Conservation (phyloP, 2,329 filamentous ascomycete genomes). For the Aspergillus tamarii region DNA sequence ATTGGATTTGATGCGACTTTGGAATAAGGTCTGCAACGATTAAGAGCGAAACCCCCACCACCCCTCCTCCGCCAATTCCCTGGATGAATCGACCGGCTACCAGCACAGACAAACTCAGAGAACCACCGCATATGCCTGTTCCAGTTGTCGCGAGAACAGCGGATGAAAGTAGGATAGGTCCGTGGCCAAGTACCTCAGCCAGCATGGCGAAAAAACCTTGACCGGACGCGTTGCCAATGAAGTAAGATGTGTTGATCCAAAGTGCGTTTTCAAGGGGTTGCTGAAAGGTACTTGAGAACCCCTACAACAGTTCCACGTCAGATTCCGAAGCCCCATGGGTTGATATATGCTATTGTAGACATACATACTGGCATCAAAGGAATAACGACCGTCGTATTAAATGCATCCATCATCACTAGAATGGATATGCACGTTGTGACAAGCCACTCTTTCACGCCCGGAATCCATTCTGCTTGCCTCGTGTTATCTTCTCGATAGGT, state of each 20-base stretch:
- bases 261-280: conserved; percentile 44
- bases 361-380: conserved; percentile 48
- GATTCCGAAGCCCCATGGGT: not conserved
- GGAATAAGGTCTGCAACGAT: conserved; percentile 48
- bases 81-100: conserved; percentile 50
- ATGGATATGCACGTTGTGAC: conserved; percentile 48
- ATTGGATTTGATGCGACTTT: conserved; percentile 34
- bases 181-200: conserved; percentile 49
- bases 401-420: conserved; percentile 53
- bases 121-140: conserved; percentile 48
- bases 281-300: conserved; percentile 40
- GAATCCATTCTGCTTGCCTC: conserved; percentile 37
- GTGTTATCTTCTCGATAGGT: not conserved
- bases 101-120: conserved; percentile 41
- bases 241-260: conserved; percentile 56
- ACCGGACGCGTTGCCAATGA: conserved; percentile 40
- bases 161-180: conserved; percentile 47
- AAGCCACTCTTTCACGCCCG: conserved; percentile 44
- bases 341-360: not conserved
- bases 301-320: conserved; percentile 11
- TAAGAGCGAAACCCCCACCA: conserved; percentile 46
- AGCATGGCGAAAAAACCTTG: conserved; percentile 35
- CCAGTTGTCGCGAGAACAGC: conserved; percentile 52
- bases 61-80: conserved; percentile 52
- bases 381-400: conserved; percentile 54